phyloP scores from a whole-genome alignment of 225 moss, liverwort and hornwort genomes.

The Climacium dendroides region DNA sequence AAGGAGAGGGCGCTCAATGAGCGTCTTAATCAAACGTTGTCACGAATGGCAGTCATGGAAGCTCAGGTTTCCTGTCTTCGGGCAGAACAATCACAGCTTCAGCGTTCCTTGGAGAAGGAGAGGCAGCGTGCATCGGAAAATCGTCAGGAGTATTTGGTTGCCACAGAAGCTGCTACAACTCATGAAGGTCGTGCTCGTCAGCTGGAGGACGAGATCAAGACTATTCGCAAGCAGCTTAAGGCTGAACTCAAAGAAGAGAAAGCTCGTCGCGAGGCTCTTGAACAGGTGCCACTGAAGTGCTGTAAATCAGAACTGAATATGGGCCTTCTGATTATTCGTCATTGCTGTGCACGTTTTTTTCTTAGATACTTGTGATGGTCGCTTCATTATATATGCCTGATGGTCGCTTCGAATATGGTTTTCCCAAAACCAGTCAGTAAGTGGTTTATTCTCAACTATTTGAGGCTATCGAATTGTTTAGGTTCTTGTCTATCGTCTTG shows the following conservation, averaged over 20 bases:
- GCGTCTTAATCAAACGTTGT: conserved; percentile 81
- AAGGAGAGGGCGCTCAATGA: conserved; percentile 78
- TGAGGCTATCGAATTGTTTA: neutral
- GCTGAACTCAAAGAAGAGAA: conserved; percentile 76
- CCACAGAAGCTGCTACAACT: conserved; percentile 69
- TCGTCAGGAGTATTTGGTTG: conserved; percentile 84
- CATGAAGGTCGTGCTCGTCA: conserved; percentile 86
- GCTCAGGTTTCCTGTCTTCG: conserved; percentile 86
- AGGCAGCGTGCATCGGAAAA: conserved; percentile 89
- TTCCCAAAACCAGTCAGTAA: neutral
- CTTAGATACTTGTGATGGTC: neutral
- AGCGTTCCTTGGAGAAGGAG: conserved; percentile 94
- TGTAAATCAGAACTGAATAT: neutral
- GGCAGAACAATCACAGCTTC: conserved; percentile 82
- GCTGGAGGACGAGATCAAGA: conserved; percentile 76
- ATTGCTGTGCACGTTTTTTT: neutral
- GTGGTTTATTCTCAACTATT: neutral
- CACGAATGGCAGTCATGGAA: conserved; percentile 98
- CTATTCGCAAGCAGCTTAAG: conserved; percentile 50
- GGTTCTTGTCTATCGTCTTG: neutral
- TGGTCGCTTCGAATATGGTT: neutral
- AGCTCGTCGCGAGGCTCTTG: conserved; percentile 74
- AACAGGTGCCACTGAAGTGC: conserved; percentile 52
- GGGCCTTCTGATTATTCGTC: neutral
- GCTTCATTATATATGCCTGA: neutral